Base-by-base conservation (phyloP, 176 grass and related monocot genomes). In the Dactylis glomerata region DNA sequence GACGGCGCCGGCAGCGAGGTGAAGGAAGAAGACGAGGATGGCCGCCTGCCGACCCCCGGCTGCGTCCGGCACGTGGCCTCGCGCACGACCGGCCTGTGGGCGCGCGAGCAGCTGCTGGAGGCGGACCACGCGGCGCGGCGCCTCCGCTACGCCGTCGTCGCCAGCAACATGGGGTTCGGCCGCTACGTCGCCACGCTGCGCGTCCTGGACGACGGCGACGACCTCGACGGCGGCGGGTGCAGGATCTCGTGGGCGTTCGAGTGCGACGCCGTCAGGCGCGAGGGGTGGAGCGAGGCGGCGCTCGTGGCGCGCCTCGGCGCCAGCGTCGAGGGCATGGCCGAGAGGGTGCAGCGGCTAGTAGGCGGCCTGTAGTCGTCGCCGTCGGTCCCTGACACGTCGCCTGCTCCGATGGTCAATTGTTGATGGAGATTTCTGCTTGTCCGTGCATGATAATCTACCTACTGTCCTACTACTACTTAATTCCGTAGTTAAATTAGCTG, bases 181-280 rank as follows among this genome's bases (percentile, higher is more conserved):
- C 54, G 81, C 41, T 94, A 91, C 84, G 73, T 83, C 15, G 88
- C 74, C 30, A 78, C 76, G 44, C 81, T 94, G 42, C 84, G 69
- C 66, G 86, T 88, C 75, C 65, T 81, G 30, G 78, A 24, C 41
- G n/a, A 28, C 16, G 65, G 3, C 44, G 11, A 13, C 10, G 52
- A 3, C 16, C 44, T 1, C 61, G 47, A 22, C 28, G 81, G 34
- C 52, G 82, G 56, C 52, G 84, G 89, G 58, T 91, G 89, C 80
- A 12, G 77, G 36, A 81, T 94, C 30, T 81, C 84, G 80, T 94
- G 89, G 92, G 78, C 71, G 76, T 91, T 91, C 72, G 86, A 87
- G 20, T 88, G 83, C 51, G 92, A 91, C 22, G 80, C 92, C 44
- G 78, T 81, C 36, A 10, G 10, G n/a, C 15, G 15, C 9, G 68